These are phyloP conservation scores for Suillus cothurnatus DNA, from an alignment of 768 basidiomycete species.

Conservation along the genomic window DNA sequence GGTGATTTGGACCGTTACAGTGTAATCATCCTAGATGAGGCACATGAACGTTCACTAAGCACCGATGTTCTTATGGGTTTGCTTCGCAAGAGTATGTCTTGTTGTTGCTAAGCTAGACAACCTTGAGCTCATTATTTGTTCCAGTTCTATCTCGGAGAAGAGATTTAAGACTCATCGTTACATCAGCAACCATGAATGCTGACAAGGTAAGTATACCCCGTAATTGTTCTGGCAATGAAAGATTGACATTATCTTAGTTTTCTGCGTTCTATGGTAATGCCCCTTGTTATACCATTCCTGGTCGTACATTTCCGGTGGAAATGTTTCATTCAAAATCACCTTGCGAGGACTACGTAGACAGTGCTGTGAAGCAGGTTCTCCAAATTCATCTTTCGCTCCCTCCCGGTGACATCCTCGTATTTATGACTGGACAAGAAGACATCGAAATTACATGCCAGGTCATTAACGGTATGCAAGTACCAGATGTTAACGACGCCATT, in stretches of 20 bases:
- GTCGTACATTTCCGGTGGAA: constrained; percentile 97
- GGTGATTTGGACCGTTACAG: constrained; percentile 98
- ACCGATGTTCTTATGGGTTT: constrained; percentile 99
- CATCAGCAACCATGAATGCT: constrained; percentile 99
- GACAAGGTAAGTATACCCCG: constrained; percentile 69
- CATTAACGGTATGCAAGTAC: constrained; percentile 63
- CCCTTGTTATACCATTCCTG: constrained; percentile 91
- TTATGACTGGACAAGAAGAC: constrained; percentile 99
- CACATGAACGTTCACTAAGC: constrained; percentile 95
- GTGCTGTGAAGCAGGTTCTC: constrained; percentile 96
- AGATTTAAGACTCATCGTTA: constrained; percentile 95
- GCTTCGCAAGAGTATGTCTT: constrained; percentile 78
- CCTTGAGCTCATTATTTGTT: constrained; percentile 10
- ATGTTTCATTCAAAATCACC: constrained; percentile 96
- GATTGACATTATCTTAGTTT: constrained; percentile 59
- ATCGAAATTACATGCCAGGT: constrained; percentile 98
- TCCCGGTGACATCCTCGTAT: constrained; percentile 93
- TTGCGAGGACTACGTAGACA: constrained; percentile 98
- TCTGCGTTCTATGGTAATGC: constrained; percentile 95
- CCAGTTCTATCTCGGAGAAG: constrained; percentile 84
- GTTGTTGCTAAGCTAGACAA: neutral
- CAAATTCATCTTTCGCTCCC: constrained; percentile 95
- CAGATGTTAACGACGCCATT: neutral
- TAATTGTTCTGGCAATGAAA: constrained; percentile 2
- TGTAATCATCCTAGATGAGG: constrained; percentile 98